Evolutionary conservation across 352 stramenopile species (phyloP).

Genomic region (Phytophthora idaei): DNA sequence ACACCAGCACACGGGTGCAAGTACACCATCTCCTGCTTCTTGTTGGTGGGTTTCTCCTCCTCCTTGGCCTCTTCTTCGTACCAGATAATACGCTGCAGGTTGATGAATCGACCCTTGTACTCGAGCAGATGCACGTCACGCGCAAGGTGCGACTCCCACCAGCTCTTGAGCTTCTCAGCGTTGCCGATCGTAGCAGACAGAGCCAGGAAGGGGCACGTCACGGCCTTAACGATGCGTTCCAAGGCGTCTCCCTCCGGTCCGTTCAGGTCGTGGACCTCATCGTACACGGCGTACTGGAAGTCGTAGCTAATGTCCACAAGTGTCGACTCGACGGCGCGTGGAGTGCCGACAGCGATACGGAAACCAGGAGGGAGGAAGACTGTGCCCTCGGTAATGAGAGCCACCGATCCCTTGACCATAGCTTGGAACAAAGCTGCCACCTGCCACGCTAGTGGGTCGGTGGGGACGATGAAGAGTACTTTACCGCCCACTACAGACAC

Average conservation of each 20-base stretch:
- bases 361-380: conserved; percentile 83
- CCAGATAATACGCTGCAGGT: conserved; percentile 97
- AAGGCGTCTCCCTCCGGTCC: conserved; percentile 96
- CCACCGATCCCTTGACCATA: conserved; percentile 97
- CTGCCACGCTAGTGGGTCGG: conserved; percentile 98
- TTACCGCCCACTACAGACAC: conserved; percentile 82
- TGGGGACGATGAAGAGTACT: conserved; percentile 93
- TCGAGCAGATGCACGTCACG: conserved; percentile 93
- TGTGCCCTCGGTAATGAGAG: conserved; percentile 93
- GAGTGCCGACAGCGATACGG: conserved; percentile 96
- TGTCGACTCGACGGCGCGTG: conserved; percentile 93
- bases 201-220: conserved; percentile 97
- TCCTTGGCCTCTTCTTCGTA: conserved; percentile 61
- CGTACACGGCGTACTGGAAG: conserved; percentile 98
- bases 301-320: conserved; percentile 90
- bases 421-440: conserved; percentile 98
- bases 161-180: conserved; percentile 92
- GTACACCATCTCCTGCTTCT: conserved; percentile 74
- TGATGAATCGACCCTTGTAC: conserved; percentile 98
- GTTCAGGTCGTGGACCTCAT: conserved; percentile 99
- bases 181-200: conserved; percentile 99
- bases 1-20: conserved; percentile 86
- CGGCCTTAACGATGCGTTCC: conserved; percentile 95
- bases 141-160: conserved; percentile 93
- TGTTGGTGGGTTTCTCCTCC: conserved; percentile 24